Evolutionary conservation across 306 rosid genomes (phyloP).

Genomic region (Vigna radiata): DNA sequence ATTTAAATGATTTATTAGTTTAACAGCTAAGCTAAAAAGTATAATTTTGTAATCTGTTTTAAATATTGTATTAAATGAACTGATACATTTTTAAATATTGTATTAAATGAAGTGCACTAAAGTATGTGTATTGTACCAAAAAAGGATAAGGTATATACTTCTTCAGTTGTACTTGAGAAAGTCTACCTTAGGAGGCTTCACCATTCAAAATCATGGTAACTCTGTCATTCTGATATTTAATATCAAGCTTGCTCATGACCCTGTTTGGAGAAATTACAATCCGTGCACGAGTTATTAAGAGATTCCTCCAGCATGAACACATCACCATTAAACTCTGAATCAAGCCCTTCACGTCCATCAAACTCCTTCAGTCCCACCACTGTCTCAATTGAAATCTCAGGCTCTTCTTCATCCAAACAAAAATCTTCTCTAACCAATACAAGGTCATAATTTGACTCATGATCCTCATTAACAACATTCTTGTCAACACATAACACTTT

Average conservation of each 20-base stretch:
- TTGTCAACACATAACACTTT: not conserved
- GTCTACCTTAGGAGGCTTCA: not conserved
- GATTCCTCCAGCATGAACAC: conserved; percentile 42
- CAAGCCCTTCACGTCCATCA: conserved; percentile 66
- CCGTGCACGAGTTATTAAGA: too few species aligned
- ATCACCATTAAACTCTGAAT: conserved; percentile 45
- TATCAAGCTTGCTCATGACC: not conserved
- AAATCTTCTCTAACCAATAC: conserved; percentile 36
- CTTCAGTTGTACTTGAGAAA: conserved; percentile 2
- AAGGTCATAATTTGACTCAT: conserved; percentile 27
- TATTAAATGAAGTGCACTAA: not conserved
- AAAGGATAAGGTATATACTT: not conserved
- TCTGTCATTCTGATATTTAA: not conserved
- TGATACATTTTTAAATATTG: too few species aligned
- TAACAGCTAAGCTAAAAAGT: not conserved
- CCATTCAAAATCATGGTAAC: not conserved
- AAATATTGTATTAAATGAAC: not conserved
- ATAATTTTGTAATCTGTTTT: not conserved
- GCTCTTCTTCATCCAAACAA: conserved; percentile 33
- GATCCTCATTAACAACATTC: conserved; percentile 10
- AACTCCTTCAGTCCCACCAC: conserved; percentile 64
- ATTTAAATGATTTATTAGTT: not conserved
- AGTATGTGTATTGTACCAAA: not conserved
- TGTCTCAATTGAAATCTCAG: conserved; percentile 54
- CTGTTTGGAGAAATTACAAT: not conserved